Percentiles rank a stretch among this genome's conserved stretches.
phyloP scores from a whole-genome alignment of 2,329 filamentous ascomycete genomes.

The Paracamarosporium sp. region DNA sequence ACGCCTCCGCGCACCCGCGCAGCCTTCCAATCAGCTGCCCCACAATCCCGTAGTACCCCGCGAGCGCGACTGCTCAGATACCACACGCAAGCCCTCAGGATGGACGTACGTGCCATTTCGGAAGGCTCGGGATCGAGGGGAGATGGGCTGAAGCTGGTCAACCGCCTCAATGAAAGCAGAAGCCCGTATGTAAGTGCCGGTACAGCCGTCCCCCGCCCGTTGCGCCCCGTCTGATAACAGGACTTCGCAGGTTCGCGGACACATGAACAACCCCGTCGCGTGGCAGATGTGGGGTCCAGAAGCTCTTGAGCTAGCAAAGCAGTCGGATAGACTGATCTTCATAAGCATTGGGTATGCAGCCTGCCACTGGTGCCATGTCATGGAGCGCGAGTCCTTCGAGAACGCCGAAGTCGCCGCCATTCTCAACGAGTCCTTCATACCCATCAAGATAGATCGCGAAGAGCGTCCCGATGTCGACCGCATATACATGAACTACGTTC shows the following conservation, averaged over 20 bases:
- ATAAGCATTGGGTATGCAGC: slow-evolving; percentile 94
- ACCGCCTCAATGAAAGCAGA: slow-evolving; percentile 66
- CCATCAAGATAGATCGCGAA: slow-evolving; percentile 91
- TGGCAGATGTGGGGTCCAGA: slow-evolving; percentile 91
- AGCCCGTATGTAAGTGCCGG: slow-evolving; percentile 68
- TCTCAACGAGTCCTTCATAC: slow-evolving; percentile 87
- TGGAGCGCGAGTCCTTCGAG: slow-evolving; percentile 90
- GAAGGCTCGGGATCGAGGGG: slow-evolving; percentile 16
- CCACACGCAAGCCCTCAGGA: slow-evolving; percentile 35
- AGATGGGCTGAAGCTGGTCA: slow-evolving; percentile 53
- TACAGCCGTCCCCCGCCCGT: background rate
- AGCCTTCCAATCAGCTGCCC: slow-evolving; percentile 10
- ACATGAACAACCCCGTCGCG: slow-evolving; percentile 81
- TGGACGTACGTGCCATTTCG: slow-evolving; percentile 35
- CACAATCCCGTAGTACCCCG: slow-evolving; percentile 17
- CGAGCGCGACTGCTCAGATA: slow-evolving; percentile 30
- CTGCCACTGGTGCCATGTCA: slow-evolving; percentile 91
- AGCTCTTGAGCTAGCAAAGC: slow-evolving; percentile 76
- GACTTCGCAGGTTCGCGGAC: slow-evolving; percentile 72
- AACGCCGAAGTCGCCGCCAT: slow-evolving; percentile 80
- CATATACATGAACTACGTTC: slow-evolving; percentile 98
- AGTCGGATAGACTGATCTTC: slow-evolving; percentile 87
- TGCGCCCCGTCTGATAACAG: slow-evolving; percentile 15
- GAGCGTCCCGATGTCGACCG: slow-evolving; percentile 92
- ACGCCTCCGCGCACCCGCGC: slow-evolving; percentile 13